Evolutionary conservation across 176 grass and related monocot species (phyloP).

Genomic region (Saccharum officinarum): DNA sequence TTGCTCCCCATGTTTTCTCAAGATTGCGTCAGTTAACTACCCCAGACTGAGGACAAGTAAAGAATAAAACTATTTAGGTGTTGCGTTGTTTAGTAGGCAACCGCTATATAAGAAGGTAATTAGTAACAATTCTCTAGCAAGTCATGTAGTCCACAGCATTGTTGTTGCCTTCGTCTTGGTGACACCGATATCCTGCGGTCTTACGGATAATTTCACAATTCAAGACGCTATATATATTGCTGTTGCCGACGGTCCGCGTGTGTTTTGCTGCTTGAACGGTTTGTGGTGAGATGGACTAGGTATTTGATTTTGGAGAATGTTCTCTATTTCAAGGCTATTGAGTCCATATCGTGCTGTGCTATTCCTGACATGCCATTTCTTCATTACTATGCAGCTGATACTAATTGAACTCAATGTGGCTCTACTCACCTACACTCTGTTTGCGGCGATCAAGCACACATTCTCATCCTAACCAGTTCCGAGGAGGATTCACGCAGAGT

Average conservation of each 20-base stretch:
- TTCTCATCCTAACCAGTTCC: conserved; percentile 40
- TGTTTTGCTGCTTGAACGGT: neutral
- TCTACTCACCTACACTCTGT: conserved; percentile 38
- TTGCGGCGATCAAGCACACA: conserved; percentile 44
- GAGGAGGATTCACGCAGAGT: conserved; percentile 26
- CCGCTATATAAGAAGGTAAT: neutral
- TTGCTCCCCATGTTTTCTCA: neutral
- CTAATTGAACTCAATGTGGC: conserved; percentile 34
- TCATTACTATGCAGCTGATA: conserved; percentile 1
- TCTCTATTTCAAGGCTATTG: neutral
- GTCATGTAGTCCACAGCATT: neutral
- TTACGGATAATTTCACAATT: neutral
- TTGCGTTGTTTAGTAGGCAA: neutral
- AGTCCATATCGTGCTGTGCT: neutral
- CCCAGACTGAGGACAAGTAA: conserved; percentile 8
- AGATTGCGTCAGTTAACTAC: neutral
- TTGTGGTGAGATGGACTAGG: neutral
- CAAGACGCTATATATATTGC: neutral
- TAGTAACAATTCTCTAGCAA: neutral
- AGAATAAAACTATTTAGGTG: neutral
- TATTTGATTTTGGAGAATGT: neutral
- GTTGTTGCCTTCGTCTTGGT: neutral
- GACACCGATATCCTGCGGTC: too few species aligned
- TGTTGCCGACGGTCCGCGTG: neutral
- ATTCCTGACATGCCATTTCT: neutral